Conservation (phyloP, 352 stramenopile genomes). For the Phytophthora crassamura region DNA sequence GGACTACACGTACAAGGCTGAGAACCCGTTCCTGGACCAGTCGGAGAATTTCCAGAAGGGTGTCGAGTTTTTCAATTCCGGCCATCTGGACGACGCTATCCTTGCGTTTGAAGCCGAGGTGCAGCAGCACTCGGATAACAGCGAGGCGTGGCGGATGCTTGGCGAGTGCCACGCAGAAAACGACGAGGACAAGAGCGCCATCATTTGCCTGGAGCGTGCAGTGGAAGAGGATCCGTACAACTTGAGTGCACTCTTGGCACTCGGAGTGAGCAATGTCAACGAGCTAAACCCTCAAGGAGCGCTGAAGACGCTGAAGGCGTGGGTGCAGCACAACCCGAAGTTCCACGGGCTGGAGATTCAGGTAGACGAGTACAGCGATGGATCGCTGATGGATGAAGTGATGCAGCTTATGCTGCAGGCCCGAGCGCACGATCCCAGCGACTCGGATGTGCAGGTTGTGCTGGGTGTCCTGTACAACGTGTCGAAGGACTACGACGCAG, state of each 20-base stretch:
- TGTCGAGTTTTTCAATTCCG: slow-evolving; percentile 88
- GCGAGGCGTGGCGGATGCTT: slow-evolving; percentile 95
- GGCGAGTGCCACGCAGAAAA: slow-evolving; percentile 96
- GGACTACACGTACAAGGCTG: slow-evolving; percentile 78
- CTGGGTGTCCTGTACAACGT: slow-evolving; percentile 98
- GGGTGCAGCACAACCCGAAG: slow-evolving; percentile 97
- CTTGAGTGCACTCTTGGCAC: slow-evolving; percentile 91
- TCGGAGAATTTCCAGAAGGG: slow-evolving; percentile 80
- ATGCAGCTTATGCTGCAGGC: slow-evolving; percentile 95
- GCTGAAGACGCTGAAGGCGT: slow-evolving; percentile 94
- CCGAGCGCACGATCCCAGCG: slow-evolving; percentile 73
- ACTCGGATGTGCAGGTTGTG: slow-evolving; percentile 90
- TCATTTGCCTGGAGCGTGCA: slow-evolving; percentile 93
- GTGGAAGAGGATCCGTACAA: slow-evolving; percentile 97
- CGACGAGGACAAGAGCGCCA: slow-evolving; percentile 96
- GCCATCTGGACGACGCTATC: slow-evolving; percentile 93
- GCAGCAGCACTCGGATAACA: slow-evolving; percentile 93
- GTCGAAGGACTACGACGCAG: slow-evolving; percentile 95
- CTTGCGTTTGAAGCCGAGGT: slow-evolving; percentile 96
- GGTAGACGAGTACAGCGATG: slow-evolving; percentile 90
- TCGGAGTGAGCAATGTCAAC: slow-evolving; percentile 97
- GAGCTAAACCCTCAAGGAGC: slow-evolving; percentile 95
- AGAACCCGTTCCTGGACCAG: slow-evolving; percentile 74
- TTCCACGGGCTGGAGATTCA: slow-evolving; percentile 94
- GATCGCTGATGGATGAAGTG: slow-evolving; percentile 92